Percentiles rank a stretch among this genome's conserved stretches.
These are phyloP conservation scores for Chytridium lagenaria DNA, from an alignment of 371 early-diverging fungal genomes.

Conservation along the genomic window DNA sequence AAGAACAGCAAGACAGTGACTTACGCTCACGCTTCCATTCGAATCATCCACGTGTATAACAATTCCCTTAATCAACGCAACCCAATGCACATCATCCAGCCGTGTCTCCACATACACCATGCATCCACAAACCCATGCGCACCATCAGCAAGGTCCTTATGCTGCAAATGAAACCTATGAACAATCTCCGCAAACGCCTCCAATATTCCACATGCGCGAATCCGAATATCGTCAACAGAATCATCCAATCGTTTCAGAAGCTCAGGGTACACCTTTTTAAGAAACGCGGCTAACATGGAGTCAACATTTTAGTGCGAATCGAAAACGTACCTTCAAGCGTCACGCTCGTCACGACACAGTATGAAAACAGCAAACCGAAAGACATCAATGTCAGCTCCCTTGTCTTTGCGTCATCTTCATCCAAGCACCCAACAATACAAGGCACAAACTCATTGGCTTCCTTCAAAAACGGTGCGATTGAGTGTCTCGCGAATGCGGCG, in stretches of 20 bases:
- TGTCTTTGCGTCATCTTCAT: constrained; percentile 50
- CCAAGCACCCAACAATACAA: constrained; percentile 35
- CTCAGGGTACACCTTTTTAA: constrained; percentile 56
- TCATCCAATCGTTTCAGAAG: constrained; percentile 60
- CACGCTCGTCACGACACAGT: constrained; percentile 21
- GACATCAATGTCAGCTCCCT: constrained; percentile 35
- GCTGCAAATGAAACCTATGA: constrained; percentile 23
- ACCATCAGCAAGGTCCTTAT: constrained; percentile 19
- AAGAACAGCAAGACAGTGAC: constrained; percentile 3
- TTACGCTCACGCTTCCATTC: constrained; percentile 46
- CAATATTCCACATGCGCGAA: constrained; percentile 34
- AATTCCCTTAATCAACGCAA: constrained; percentile 49
- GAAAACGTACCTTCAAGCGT: constrained; percentile 17
- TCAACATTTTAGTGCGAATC: constrained; percentile 17
- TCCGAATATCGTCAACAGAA: constrained; percentile 53
- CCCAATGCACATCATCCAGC: constrained; percentile 53
- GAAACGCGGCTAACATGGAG: constrained; percentile 5
- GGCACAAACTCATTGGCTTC: constrained; percentile 25
- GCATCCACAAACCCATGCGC: constrained; percentile 22
- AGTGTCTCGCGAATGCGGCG: not conserved
- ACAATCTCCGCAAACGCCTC: constrained; percentile 30
- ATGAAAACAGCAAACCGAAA: constrained; percentile 32
- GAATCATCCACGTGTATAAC: constrained; percentile 57
- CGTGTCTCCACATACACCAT: constrained; percentile 40
- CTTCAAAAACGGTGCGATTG: constrained; percentile 1